These are phyloP conservation scores for Primulina tabacum DNA, from an alignment of 257 asterid species.

Conservation along the genomic window DNA sequence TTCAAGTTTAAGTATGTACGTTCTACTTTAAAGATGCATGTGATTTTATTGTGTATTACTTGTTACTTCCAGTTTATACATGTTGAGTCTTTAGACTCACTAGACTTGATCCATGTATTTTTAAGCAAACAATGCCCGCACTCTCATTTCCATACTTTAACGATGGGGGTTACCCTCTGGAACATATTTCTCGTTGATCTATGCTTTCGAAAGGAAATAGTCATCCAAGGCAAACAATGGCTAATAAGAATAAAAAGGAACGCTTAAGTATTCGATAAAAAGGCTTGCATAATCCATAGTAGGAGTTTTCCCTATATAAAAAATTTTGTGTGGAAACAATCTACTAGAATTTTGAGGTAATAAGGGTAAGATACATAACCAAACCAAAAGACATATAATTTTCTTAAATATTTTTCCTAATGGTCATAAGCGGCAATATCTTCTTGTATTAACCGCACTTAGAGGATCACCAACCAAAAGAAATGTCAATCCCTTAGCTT, in stretches of 20 bases:
- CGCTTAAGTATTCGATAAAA: conserved; percentile 10
- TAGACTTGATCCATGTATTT: too few relatives aligned
- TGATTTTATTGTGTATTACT: too few relatives aligned
- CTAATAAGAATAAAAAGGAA: conserved; percentile 1
- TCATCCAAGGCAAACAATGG: neutral
- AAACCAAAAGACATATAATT: conserved; percentile 2
- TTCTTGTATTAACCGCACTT: conserved; percentile 6
- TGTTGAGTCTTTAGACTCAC: too few relatives aligned
- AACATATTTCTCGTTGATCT: neutral
- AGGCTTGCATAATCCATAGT: neutral
- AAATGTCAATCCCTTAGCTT: neutral
- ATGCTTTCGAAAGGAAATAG: neutral
- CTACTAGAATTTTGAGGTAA: neutral
- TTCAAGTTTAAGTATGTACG: too few relatives aligned
- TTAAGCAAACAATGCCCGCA: too few relatives aligned
- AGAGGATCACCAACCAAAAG: neutral
- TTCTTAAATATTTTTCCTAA: conserved; percentile 7
- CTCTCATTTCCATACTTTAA: too few relatives aligned
- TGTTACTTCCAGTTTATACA: too few relatives aligned
- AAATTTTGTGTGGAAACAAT: neutral
- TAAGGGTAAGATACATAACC: conserved; percentile 1
- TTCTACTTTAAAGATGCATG: too few relatives aligned
- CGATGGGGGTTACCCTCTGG: too few relatives aligned
- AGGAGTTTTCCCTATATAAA: neutral
- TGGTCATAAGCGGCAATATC: conserved; percentile 1